These are phyloP conservation scores for Microstegium vimineum DNA, from an alignment of 176 grass and related monocot species.

Conservation along the genomic window DNA sequence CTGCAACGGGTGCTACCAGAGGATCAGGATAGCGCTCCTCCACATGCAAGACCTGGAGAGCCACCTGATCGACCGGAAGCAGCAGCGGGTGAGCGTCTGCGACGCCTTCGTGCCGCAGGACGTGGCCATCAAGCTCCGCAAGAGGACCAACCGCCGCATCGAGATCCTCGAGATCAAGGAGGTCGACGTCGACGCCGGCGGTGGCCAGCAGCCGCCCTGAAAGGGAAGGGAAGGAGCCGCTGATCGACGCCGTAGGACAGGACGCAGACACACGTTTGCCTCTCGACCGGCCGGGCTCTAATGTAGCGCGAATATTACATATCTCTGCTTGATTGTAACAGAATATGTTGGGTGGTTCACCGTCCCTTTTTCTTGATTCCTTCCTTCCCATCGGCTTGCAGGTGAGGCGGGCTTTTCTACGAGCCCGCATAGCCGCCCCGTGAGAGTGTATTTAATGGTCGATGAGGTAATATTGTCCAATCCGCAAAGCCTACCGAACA, in stretches of 20 bases:
- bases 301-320: too few species aligned
- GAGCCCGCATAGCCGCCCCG: too few species aligned
- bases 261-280: too few species aligned
- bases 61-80: conserved; percentile 68
- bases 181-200: conserved; percentile 28
- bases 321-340: too few species aligned
- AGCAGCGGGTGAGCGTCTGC: conserved; percentile 47
- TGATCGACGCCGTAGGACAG: too few species aligned
- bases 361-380: too few species aligned
- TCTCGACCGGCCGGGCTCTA: too few species aligned
- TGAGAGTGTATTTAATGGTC: too few species aligned
- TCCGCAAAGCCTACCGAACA: too few species aligned
- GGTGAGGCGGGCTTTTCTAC: too few species aligned
- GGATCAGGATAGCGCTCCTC: conserved; percentile 59
- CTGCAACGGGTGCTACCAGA: conserved; percentile 67
- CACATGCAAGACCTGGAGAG: conserved; percentile 76
- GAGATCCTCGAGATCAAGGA: conserved; percentile 88
- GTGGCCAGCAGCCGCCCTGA: conserved; percentile 3
- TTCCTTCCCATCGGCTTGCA: too few species aligned
- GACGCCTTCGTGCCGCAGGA: conserved; percentile 71
- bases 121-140: conserved; percentile 75
- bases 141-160: conserved; percentile 64
- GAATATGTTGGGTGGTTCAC: not conserved
- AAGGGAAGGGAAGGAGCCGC: not conserved
- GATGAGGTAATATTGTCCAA: too few species aligned